Conservation (phyloP, 2,329 filamentous ascomycete species). For the Xylaria multiplex region DNA sequence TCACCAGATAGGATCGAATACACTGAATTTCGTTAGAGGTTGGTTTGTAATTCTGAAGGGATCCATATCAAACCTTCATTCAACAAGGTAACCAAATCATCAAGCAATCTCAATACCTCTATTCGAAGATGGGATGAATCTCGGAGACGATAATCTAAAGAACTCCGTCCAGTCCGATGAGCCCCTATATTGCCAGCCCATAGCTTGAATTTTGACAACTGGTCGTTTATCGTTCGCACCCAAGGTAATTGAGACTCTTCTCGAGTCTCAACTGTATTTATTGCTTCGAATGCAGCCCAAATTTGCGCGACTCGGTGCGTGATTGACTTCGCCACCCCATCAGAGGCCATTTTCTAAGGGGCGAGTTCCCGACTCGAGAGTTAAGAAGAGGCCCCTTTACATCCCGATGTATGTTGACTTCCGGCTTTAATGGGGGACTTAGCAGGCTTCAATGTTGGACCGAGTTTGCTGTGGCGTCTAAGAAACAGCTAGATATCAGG, state of each 20-base stretch:
- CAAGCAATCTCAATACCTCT: constrained; percentile 42
- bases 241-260: neutral
- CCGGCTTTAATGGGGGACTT: neutral
- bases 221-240: constrained; percentile 23
- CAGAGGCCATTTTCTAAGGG: constrained; percentile 16
- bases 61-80: constrained; percentile 23
- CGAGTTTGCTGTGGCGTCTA: too few species aligned
- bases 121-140: constrained; percentile 39
- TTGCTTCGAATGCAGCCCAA: constrained; percentile 29
- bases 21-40: constrained; percentile 22
- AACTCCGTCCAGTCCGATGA: constrained; percentile 36
- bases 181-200: constrained; percentile 41
- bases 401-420: neutral
- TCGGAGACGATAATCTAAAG: constrained; percentile 39
- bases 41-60: neutral
- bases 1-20: constrained; percentile 29
- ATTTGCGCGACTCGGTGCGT: constrained; percentile 23
- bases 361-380: neutral
- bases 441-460: neutral
- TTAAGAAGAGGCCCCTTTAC: neutral
- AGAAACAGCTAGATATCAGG: neutral
- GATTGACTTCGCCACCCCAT: constrained; percentile 10
- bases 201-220: constrained; percentile 36
- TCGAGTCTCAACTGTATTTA: neutral
- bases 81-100: constrained; percentile 32